Conservation (phyloP, 371 early-diverging fungal species). For the Neoconidiobolus thromboides region DNA sequence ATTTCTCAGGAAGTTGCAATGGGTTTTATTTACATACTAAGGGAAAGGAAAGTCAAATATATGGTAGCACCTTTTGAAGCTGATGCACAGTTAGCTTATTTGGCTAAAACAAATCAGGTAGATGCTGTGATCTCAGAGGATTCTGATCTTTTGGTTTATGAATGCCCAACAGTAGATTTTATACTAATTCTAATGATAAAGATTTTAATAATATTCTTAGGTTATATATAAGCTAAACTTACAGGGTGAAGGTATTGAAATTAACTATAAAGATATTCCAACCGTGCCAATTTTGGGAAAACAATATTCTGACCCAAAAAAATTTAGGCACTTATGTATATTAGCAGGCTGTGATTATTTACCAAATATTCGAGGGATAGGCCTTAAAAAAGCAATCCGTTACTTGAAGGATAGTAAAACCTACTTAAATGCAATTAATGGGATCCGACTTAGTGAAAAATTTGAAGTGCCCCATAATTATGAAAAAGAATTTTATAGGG, state of each 20-base stretch:
- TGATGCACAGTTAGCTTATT: conserved; percentile 89
- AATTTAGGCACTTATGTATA: conserved; percentile 83
- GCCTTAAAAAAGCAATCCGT: conserved; percentile 63
- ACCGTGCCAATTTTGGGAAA: conserved; percentile 20
- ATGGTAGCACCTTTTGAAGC: conserved; percentile 98
- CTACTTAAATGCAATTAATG: conserved; percentile 14
- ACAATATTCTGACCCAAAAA: conserved; percentile 28
- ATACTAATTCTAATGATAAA: too few relatives aligned
- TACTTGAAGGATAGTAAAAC: conserved; percentile 25
- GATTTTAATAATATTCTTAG: conserved; percentile 6
- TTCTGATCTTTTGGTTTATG: conserved; percentile 92
- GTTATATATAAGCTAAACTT: conserved; percentile 67
- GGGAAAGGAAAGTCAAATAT: conserved; percentile 38
- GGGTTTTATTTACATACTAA: conserved; percentile 52
- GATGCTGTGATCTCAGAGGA: conserved; percentile 89
- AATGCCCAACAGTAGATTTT: conserved; percentile 25
- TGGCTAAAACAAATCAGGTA: conserved; percentile 49
- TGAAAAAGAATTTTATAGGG: conserved; percentile 32
- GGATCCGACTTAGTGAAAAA: conserved; percentile 13
- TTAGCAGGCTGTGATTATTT: conserved; percentile 96
- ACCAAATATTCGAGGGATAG: conserved; percentile 65
- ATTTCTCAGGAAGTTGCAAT: conserved; percentile 64
- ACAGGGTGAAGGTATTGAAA: conserved; percentile 41
- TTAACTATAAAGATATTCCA: conserved; percentile 24
- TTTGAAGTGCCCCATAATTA: conserved; percentile 30